These are phyloP conservation scores for Cucurbita moschata DNA, from an alignment of 306 rosid genomes.

Conservation along the genomic window DNA sequence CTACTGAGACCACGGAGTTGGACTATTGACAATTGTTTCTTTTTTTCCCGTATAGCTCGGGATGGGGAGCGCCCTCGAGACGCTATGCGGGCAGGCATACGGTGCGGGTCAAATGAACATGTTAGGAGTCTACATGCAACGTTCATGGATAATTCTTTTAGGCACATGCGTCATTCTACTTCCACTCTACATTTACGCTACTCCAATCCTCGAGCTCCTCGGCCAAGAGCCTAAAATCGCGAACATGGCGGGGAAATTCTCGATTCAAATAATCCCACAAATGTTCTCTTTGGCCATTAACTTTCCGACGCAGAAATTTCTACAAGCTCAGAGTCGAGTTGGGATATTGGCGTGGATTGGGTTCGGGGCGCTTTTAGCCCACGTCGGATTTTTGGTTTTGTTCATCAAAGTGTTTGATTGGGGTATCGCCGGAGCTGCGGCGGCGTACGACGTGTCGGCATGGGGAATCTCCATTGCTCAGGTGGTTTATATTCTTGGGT, in stretches of 20 bases:
- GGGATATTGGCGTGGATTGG: conserved; percentile 79
- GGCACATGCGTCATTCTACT: conserved; percentile 39
- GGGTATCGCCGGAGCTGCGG: conserved; percentile 83
- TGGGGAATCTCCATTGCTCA: conserved; percentile 71
- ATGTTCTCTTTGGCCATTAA: conserved; percentile 76
- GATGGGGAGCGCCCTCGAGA: conserved; percentile 95
- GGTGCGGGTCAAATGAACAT: conserved; percentile 92
- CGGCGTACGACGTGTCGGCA: conserved; percentile 51
- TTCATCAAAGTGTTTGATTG: conserved; percentile 40
- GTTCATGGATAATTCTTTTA: conserved; percentile 61
- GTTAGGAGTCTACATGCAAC: conserved; percentile 89
- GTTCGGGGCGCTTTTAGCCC: conserved; percentile 26
- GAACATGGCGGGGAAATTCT: conserved; percentile 56
- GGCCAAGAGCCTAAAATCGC: conserved; percentile 65
- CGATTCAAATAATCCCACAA: conserved; percentile 77
- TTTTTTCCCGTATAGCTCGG: conserved; percentile 39
- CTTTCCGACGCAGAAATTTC: conserved; percentile 77
- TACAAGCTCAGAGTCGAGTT: conserved; percentile 81
- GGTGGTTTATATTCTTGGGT: conserved; percentile 48
- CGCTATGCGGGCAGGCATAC: conserved; percentile 90
- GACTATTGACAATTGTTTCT: neutral
- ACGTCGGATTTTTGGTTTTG: conserved; percentile 29
- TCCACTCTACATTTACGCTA: conserved; percentile 56
- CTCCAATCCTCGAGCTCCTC: conserved; percentile 54
- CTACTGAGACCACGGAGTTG: neutral